Conservation (phyloP, 176 grass and related monocot species). For the Oryza longistaminata region DNA sequence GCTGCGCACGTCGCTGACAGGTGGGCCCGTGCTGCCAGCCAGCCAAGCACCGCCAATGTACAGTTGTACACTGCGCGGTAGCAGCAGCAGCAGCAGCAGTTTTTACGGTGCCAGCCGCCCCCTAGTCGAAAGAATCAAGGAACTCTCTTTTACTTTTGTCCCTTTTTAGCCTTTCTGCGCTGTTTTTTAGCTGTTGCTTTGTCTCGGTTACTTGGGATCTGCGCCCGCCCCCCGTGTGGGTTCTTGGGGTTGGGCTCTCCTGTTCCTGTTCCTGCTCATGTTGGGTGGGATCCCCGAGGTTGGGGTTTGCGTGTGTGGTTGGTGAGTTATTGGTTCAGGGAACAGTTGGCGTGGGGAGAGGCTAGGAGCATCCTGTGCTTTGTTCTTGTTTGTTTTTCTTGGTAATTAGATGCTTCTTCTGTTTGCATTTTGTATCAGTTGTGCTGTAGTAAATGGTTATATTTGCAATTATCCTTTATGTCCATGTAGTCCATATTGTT, state of each 20-base stretch:
- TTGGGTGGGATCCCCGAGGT: conserved; percentile 20
- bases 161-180: conserved; percentile 41
- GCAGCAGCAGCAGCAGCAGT: neutral
- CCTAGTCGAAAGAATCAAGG: neutral
- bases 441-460: neutral
- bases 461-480: conserved; percentile 7
- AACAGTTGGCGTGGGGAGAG: neutral
- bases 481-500: neutral
- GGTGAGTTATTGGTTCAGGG: conserved; percentile 24
- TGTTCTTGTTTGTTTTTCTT: neutral
- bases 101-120: conserved; percentile 25
- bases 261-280: neutral
- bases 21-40: conserved; percentile 24
- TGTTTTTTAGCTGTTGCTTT: conserved; percentile 27
- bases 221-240: conserved; percentile 22
- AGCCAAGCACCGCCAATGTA: conserved; percentile 1
- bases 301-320: neutral
- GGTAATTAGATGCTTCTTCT: neutral
- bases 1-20: conserved; percentile 18
- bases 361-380: neutral
- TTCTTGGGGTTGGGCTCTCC: neutral
- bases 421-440: neutral
- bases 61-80: neutral
- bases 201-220: conserved; percentile 38
- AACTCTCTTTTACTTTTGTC: conserved; percentile 8